These are phyloP conservation scores for Miscanthus sacchariflorus DNA, from an alignment of 202 grass and related monocot species.

Conservation along the genomic window DNA sequence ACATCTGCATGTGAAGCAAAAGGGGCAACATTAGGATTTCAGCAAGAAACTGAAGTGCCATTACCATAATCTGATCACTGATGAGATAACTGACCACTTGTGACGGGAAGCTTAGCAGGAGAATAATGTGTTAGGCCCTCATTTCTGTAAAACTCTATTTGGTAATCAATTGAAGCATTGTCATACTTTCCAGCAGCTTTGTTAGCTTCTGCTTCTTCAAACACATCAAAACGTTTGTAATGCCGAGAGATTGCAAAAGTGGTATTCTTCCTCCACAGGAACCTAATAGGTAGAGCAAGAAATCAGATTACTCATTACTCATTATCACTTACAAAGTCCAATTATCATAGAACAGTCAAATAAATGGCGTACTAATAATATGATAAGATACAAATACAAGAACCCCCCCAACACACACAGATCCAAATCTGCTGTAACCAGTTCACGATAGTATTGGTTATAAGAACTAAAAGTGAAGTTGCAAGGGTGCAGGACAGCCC, in stretches of 20 bases:
- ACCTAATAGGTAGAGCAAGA: conserved; percentile 50
- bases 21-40: not conserved
- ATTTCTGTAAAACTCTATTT: conserved; percentile 94
- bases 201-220: conserved; percentile 98
- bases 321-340: not conserved
- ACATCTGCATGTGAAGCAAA: conserved; percentile 63
- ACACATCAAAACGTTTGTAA: conserved; percentile 97
- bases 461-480: conserved; percentile 12
- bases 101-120: conserved; percentile 86
- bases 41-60: not conserved
- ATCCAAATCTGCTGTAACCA: not conserved
- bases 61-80: not conserved
- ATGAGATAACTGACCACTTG: conserved; percentile 73
- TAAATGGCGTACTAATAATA: not conserved
- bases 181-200: conserved; percentile 98
- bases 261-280: conserved; percentile 89
- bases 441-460: not conserved
- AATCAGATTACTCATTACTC: not conserved
- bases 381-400: not conserved
- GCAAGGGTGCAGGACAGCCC: no score
- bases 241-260: conserved; percentile 94
- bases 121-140: conserved; percentile 92
- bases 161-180: conserved; percentile 88
- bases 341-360: not conserved
- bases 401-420: not conserved